Evolutionary conservation across 169 alveolate genomes (phyloP).

Genomic region (Plasmodium malariae): DNA sequence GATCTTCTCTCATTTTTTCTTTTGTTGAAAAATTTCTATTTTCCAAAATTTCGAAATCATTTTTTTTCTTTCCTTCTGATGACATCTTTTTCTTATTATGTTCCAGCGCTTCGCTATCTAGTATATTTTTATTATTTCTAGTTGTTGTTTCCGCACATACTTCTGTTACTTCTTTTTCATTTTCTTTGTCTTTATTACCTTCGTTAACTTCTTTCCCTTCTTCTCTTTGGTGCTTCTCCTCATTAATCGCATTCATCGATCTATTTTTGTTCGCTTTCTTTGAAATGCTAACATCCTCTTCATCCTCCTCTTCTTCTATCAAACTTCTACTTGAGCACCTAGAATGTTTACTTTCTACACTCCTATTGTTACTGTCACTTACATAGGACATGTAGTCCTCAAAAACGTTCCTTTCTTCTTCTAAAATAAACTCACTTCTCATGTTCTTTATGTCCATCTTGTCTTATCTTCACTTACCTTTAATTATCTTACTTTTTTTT

Average conservation of each 20-base stretch:
- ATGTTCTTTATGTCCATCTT: conserved; percentile 59
- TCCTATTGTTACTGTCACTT: conserved; percentile 49
- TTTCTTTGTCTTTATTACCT: background rate
- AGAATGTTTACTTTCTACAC: background rate
- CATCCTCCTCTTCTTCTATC: conserved; percentile 50
- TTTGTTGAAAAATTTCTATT: conserved; percentile 25
- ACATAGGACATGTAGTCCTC: conserved; percentile 63
- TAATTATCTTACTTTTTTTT: no score
- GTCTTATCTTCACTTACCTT: conserved; percentile 9
- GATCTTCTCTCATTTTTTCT: conserved; percentile 76
- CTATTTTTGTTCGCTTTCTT: background rate
- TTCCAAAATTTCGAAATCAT: background rate
- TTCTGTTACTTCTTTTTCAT: background rate
- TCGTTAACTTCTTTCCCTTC: background rate
- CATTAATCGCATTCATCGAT: background rate
- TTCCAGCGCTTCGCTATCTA: background rate
- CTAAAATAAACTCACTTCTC: conserved; percentile 62
- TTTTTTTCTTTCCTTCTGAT: background rate
- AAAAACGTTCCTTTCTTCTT: conserved; percentile 69
- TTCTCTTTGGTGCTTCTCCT: background rate
- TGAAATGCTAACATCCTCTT: conserved; percentile 4
- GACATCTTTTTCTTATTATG: background rate
- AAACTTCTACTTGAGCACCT: conserved; percentile 5
- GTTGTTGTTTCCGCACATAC: background rate
- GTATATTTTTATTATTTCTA: background rate